Conservation (phyloP, 805 yeast species). For the Saccharomycopsis sp. region DNA sequence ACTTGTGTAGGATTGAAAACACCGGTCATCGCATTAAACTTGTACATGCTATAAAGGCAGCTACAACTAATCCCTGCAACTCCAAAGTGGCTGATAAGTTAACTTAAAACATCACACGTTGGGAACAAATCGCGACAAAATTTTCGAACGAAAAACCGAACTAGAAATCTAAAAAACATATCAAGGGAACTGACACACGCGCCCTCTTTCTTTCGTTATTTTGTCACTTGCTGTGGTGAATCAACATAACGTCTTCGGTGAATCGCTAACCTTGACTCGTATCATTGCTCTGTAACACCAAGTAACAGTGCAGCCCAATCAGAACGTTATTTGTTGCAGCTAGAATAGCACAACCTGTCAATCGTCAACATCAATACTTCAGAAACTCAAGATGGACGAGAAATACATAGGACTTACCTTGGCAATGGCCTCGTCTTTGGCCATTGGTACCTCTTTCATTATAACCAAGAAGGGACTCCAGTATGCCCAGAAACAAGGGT, state of each 20-base stretch:
- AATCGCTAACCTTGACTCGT: too few relatives aligned
- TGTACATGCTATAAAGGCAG: too few relatives aligned
- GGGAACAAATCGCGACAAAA: background rate
- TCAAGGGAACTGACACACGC: background rate
- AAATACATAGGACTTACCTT: constrained; percentile 84
- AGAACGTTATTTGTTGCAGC: too few relatives aligned
- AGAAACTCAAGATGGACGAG: constrained; percentile 46
- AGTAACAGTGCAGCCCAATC: too few relatives aligned
- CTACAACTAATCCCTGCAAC: background rate
- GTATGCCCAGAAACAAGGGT: constrained; percentile 60
- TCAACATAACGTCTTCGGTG: too few relatives aligned
- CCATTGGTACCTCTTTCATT: constrained; percentile 86
- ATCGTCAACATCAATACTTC: background rate
- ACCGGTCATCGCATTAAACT: too few relatives aligned
- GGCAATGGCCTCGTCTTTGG: constrained; percentile 81
- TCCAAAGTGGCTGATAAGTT: background rate
- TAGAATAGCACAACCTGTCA: too few relatives aligned
- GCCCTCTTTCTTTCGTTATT: too few relatives aligned
- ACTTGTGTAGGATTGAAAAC: too few relatives aligned
- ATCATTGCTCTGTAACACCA: too few relatives aligned
- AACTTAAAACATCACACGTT: constrained; percentile 1
- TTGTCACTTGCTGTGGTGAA: too few relatives aligned
- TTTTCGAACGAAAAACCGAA: background rate
- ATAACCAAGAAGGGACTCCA: constrained; percentile 82
- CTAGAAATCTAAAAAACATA: background rate